Evolutionary conservation across 192 early-diverging fungal species (phyloP).

Genomic region (Backusella psychrophila): DNA sequence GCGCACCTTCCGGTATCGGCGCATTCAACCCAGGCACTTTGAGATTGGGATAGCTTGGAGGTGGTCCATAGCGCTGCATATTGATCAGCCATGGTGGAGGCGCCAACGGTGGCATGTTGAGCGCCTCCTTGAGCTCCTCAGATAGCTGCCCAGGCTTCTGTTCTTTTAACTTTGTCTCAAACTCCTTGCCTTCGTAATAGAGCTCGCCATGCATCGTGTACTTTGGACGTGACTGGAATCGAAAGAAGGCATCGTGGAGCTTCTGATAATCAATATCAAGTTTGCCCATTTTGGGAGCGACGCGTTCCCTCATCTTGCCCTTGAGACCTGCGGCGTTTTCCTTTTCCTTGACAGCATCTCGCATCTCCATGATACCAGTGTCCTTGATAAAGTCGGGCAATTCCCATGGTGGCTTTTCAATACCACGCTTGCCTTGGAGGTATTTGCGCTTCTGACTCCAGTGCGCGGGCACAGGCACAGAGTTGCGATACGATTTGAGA

Average conservation of each 20-base stretch:
- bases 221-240: slow-evolving; percentile 85
- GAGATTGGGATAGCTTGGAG: slow-evolving; percentile 90
- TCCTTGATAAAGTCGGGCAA: slow-evolving; percentile 96
- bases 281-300: slow-evolving; percentile 95
- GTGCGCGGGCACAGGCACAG: slow-evolving; percentile 92
- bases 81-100: slow-evolving; percentile 98
- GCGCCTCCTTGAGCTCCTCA: slow-evolving; percentile 81
- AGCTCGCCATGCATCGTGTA: slow-evolving; percentile 77
- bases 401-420: slow-evolving; percentile 94
- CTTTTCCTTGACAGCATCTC: slow-evolving; percentile 84
- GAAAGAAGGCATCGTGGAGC: slow-evolving; percentile 96
- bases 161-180: slow-evolving; percentile 82
- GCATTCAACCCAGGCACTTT: slow-evolving; percentile 93
- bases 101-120: slow-evolving; percentile 88
- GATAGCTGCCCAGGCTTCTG: slow-evolving; percentile 87
- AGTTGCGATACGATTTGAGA: slow-evolving; percentile 90
- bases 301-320: slow-evolving; percentile 79
- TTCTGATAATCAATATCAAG: slow-evolving; percentile 97
- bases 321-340: slow-evolving; percentile 81
- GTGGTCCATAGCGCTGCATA: slow-evolving; percentile 97
- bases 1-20: slow-evolving; percentile 95
- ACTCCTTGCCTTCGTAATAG: slow-evolving; percentile 98
- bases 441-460: slow-evolving; percentile 98
- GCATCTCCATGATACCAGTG: slow-evolving; percentile 97
- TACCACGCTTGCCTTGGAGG: slow-evolving; percentile 93